phyloP scores from a whole-genome alignment of 208 protist species.

The Trypanosoma grayi region DNA sequence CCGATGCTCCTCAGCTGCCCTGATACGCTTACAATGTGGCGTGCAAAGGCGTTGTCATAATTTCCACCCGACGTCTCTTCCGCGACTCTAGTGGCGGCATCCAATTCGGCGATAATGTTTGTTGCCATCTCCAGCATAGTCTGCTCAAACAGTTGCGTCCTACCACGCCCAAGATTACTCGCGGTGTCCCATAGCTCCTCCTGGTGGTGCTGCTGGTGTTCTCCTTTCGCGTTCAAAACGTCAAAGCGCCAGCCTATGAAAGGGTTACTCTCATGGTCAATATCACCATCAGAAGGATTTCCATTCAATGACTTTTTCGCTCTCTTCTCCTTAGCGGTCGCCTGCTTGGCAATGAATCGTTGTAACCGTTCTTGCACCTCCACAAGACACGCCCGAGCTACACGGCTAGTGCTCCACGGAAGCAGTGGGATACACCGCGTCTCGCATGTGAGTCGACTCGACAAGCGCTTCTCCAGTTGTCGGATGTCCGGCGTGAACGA shows the following conservation, averaged over 20 bases:
- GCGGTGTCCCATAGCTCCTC: neutral
- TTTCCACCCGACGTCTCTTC: neutral
- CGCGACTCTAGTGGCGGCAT: neutral
- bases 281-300: neutral
- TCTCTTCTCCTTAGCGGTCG: neutral
- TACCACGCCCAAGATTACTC: neutral
- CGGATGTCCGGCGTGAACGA: constrained; percentile 67
- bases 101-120: constrained; percentile 5
- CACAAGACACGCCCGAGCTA: constrained; percentile 52
- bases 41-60: constrained; percentile 2
- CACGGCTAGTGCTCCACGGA: constrained; percentile 48
- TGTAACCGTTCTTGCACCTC: constrained; percentile 31
- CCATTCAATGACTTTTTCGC: neutral
- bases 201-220: neutral
- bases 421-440: constrained; percentile 74
- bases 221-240: neutral
- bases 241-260: constrained; percentile 20
- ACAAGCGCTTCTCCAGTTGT: constrained; percentile 80
- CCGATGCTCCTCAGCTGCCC: constrained; percentile 8
- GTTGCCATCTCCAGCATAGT: constrained; percentile 14
- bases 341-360: constrained; percentile 7
- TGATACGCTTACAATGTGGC: constrained; percentile 7
- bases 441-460: constrained; percentile 78
- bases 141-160: neutral
- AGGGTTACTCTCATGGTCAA: neutral